Percentiles rank a stretch among this genome's conserved stretches.
phyloP scores from a whole-genome alignment of 371 early-diverging fungal genomes.

The Mucor sp. region DNA sequence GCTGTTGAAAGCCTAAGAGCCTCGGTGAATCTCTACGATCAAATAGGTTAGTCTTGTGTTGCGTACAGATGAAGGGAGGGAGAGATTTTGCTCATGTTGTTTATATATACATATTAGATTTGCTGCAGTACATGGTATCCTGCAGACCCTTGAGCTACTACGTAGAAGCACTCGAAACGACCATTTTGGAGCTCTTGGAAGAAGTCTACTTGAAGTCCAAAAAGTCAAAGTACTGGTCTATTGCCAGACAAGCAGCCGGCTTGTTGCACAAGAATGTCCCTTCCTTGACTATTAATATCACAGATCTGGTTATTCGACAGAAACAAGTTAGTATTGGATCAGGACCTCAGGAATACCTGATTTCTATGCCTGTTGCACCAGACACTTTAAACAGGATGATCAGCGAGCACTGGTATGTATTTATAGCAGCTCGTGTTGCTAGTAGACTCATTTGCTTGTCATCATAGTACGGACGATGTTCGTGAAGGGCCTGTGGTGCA shows the following conservation, averaged over 20 bases:
- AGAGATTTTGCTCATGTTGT: neutral
- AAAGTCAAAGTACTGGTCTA: conserved; percentile 72
- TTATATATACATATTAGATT: conserved; percentile 22
- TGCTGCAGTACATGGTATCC: conserved; percentile 77
- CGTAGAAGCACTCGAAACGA: conserved; percentile 52
- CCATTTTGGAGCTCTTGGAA: conserved; percentile 67
- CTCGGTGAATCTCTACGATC: conserved; percentile 81
- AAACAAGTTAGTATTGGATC: conserved; percentile 81
- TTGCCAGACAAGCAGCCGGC: conserved; percentile 83
- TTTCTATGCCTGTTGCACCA: conserved; percentile 69
- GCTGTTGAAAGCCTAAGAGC: conserved; percentile 63
- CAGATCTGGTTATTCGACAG: conserved; percentile 81
- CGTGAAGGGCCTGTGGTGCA: conserved; percentile 85
- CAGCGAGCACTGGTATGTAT: conserved; percentile 53
- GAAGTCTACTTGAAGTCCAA: conserved; percentile 82
- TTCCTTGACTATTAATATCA: conserved; percentile 77
- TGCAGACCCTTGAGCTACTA: conserved; percentile 62
- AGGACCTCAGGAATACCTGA: conserved; percentile 69
- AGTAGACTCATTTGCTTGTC: no score
- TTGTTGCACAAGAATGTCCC: conserved; percentile 76
- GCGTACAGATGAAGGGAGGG: neutral
- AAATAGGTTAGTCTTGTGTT: conserved; percentile 47
- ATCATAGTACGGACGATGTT: conserved; percentile 71
- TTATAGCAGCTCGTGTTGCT: neutral
- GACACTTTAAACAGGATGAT: conserved; percentile 69